phyloP scores from a whole-genome alignment of 768 basidiomycete species.

The Rhodotorula graminis region DNA sequence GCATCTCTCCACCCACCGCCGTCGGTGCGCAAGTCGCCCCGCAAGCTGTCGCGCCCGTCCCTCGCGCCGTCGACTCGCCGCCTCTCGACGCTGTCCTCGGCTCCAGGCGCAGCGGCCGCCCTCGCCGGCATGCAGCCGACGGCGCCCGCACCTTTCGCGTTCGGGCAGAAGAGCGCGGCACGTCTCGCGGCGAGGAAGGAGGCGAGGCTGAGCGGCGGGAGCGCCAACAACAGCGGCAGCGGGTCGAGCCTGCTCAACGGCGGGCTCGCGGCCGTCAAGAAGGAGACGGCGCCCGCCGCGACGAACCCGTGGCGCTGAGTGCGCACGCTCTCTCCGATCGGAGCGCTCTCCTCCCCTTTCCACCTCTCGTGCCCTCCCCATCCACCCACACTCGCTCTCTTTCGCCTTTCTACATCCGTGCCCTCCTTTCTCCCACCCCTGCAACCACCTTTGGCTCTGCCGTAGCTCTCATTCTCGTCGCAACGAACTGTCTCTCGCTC shows the following conservation, averaged over 20 bases:
- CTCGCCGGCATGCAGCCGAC: slow-evolving; percentile 1
- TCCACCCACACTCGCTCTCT: too few species aligned
- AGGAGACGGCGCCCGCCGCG: neutral
- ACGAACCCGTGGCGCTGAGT: neutral
- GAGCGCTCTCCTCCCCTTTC: neutral
- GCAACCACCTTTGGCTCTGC: neutral
- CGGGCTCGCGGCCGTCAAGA: neutral
- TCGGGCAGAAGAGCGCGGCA: slow-evolving; percentile 30
- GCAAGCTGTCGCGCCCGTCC: slow-evolving; percentile 14
- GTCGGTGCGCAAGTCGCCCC: slow-evolving; percentile 18
- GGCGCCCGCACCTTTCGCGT: neutral
- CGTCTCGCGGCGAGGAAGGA: slow-evolving; percentile 26
- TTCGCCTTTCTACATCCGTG: too few species aligned
- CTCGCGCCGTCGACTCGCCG: slow-evolving; percentile 12
- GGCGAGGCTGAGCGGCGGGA: slow-evolving; percentile 9
- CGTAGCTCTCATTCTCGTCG: neutral
- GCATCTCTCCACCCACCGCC: neutral
- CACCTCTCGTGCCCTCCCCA: neutral
- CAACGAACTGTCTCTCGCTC: too few species aligned
- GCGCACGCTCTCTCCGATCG: neutral
- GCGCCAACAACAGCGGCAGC: slow-evolving; percentile 24
- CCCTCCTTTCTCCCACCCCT: too few species aligned
- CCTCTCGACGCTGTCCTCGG: neutral
- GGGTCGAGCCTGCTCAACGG: neutral
- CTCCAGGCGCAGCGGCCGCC: neutral